Base-by-base conservation (phyloP, 106 monocot genomes). In the Apostasia ramifera region DNA sequence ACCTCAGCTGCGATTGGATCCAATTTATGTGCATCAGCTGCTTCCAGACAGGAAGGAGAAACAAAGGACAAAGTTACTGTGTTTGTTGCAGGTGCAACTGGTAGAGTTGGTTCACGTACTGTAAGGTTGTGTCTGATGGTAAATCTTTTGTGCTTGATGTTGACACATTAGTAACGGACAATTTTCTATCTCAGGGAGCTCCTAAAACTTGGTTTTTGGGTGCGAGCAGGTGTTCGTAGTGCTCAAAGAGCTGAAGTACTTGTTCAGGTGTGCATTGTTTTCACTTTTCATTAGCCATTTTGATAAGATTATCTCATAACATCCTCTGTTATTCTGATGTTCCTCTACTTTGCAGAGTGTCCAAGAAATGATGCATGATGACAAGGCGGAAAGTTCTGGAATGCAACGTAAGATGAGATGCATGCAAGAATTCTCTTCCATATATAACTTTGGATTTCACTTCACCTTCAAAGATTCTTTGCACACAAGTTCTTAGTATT, bases 21-120 rank as follows among this genome's bases (percentile, higher is more conserved):
- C 14, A 61, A 12, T 63, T 37, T 54, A 38, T 70, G 50, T 55
- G 58, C 66, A 53, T 44, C 38, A 45, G 62, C 61, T 63, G 49
- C 50, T 40, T 10, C 11, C 40, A 61, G 69, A 53, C 73, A 66
- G 51, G 83, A 86, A 58, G 66, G 1, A 3, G 45, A 50, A 11
- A 50, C 72, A 14, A 70, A 78, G 49, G 81, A 84, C 51, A 72
- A 73, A 4, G 76, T 81, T 72, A 51, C 86, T 66, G 88, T 70
- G 46, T 95, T 89, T 77, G 84, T 95, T 66, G 95, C 91, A 57
- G 95, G 95, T 69, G 79, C 95, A 54, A 95, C 91, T 59, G 95
- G 95, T 70, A 83, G 71, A 84, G 95, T 95, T 63, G 95, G 95
- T 44, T 95, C 91, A 42, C 86, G 86, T 15, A 80, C 88, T 59